Evolutionary conservation across 2,329 filamentous ascomycete genomes (phyloP).

Genomic region (Epichloe elymi): DNA sequence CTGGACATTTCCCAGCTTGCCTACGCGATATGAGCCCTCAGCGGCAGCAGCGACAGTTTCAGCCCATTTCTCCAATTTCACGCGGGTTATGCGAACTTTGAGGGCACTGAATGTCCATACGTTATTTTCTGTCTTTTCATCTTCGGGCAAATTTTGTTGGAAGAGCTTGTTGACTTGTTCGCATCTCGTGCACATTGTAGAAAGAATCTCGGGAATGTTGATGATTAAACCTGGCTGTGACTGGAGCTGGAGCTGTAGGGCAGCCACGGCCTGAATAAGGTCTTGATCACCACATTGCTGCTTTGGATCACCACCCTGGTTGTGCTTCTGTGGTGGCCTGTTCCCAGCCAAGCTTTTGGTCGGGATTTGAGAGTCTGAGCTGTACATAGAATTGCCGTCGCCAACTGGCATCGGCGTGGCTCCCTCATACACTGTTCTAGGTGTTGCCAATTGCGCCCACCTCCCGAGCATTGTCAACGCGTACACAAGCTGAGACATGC

Average conservation of each 20-base stretch:
- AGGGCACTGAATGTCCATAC: slow-evolving; percentile 35
- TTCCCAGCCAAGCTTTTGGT: slow-evolving; percentile 4
- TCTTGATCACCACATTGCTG: slow-evolving; percentile 19
- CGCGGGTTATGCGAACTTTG: slow-evolving; percentile 32
- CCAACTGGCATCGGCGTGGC: slow-evolving; percentile 15
- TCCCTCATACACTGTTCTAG: slow-evolving; percentile 16
- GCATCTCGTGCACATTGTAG: slow-evolving; percentile 27
- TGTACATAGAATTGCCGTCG: slow-evolving; percentile 11
- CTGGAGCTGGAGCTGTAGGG: slow-evolving; percentile 27
- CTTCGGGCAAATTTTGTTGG: slow-evolving; percentile 17
- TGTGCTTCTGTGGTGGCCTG: not conserved
- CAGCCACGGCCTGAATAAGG: slow-evolving; percentile 26
- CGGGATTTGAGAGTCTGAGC: slow-evolving; percentile 13
- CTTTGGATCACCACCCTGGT: slow-evolving; percentile 2
- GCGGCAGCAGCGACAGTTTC: slow-evolving; percentile 29
- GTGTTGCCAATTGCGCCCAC: slow-evolving; percentile 34
- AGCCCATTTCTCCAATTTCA: slow-evolving; percentile 33
- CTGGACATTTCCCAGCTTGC: not conserved
- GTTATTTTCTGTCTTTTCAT: slow-evolving; percentile 27
- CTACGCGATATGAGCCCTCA: slow-evolving; percentile 10
- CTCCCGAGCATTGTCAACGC: slow-evolving; percentile 36
- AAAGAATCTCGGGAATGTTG: slow-evolving; percentile 30
- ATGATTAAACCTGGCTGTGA: slow-evolving; percentile 31
- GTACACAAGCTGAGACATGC: slow-evolving; percentile 34
- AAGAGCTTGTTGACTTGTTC: slow-evolving; percentile 29